phyloP scores from a whole-genome alignment of 108 stramenopile genomes.

The Aurantiochytrium sp. region DNA sequence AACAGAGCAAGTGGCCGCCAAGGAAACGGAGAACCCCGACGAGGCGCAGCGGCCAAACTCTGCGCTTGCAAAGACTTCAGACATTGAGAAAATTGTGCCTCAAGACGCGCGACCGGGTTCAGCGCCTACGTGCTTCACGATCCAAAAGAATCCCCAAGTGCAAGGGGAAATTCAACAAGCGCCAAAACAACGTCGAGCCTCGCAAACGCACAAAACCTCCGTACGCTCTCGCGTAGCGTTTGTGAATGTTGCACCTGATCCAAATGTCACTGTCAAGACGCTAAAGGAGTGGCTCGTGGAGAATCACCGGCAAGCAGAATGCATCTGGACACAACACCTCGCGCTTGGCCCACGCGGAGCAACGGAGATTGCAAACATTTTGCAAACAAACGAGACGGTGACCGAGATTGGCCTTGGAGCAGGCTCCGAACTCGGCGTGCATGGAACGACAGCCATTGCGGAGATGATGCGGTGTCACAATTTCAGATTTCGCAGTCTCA shows the following conservation, averaged over 20 bases:
- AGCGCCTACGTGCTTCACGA: too few relatives aligned
- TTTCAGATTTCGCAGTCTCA: neutral
- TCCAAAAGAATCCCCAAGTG: too few relatives aligned
- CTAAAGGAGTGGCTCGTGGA: neutral
- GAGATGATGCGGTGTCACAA: slow-evolving; percentile 1
- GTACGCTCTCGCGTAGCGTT: neutral
- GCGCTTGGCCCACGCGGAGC: neutral
- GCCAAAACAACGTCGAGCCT: too few relatives aligned
- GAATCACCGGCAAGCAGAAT: neutral
- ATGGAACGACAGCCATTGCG: neutral
- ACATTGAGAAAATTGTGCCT: neutral
- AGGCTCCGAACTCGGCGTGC: neutral
- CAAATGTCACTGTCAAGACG: neutral
- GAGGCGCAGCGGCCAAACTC: neutral
- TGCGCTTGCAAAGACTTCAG: neutral
- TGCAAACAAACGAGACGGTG: neutral
- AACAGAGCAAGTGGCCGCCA: neutral
- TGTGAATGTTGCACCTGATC: neutral
- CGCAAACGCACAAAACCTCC: too few relatives aligned
- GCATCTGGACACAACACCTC: neutral
- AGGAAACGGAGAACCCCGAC: neutral
- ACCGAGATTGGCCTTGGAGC: neutral
- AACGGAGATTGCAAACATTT: neutral
- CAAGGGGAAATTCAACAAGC: too few relatives aligned
- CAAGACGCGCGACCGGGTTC: neutral